Base-by-base conservation (phyloP, 2,329 filamentous ascomycete species). In the Aspergillus pseudoviridinutans region DNA sequence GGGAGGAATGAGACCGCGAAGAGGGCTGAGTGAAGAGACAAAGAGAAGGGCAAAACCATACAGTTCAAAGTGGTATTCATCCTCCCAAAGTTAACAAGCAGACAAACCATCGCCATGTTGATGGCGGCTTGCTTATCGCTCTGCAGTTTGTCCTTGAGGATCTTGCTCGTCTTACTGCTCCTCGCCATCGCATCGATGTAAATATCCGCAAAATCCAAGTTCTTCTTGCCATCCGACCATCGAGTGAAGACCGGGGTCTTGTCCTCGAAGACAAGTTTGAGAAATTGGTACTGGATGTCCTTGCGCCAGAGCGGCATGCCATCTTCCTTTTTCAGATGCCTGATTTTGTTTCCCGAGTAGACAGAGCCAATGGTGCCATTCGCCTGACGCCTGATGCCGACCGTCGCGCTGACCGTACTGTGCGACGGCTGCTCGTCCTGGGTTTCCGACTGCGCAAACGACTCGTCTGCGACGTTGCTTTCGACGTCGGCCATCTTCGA, bases 51-150 rank as follows among this genome's bases (percentile, higher is more conserved):
- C 24, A 51, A 29, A 29, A 32, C 74, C 86, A 71, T 80, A 96
- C 92, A 97, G 71, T 99, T 99, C 50, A 99, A 81, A 0, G 94
- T 99, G 1, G 94, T 99, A 76, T 99, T 99, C 94, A 99, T 99
- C 62, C 94, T 84, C 58, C 94, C 94, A 62, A 99, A 90, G 70
- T 99, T 99, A 73, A 99, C 94, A 67, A 99, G 79, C 63, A 99
- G 79, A 76, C 94, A 99, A 58, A 99, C 93, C 94, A 99, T 99
- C 54, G 94, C 94, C 94, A 99, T 99, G 70, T 91, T 93, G 74
- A 96, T 92, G 38, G 93, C 94, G 24, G 92, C 92, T 63, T 91
- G 88, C 68, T 91, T 87, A 73, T 99, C 94, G 65, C 88, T 94
- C 68, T 96, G 83, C 63, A 99, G 82, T 80, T 99, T 97, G 76